Evolutionary conservation across 2,329 filamentous ascomycete genomes (phyloP), one percentile per base, ranked within the genome.

Genomic region (Pseudodiploospora longispora): DNA sequence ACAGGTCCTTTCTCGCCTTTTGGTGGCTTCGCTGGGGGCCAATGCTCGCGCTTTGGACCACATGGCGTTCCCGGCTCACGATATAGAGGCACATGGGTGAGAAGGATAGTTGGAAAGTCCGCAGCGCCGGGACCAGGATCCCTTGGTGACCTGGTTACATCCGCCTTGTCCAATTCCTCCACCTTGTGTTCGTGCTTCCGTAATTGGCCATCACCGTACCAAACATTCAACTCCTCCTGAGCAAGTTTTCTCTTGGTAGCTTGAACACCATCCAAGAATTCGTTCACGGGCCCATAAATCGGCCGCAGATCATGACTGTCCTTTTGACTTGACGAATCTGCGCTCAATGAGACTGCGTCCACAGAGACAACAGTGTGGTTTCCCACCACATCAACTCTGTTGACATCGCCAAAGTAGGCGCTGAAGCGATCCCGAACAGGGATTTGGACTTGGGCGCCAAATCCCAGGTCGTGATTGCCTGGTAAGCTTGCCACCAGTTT

Each of bases 321-420:
- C 33, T 71, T 72, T 59, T 75, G 69, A 39, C 69, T 60, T 2
- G 76, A 78, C 2, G 70, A 70, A 37, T 62, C 74, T 3, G 93
- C 91, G 58, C 88, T 95, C 55, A 97, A 65, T 0, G 90, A 96
- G 4, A 95, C 83, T 0, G 84, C 80, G 60, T 98, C 93, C 6
- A 98, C 76, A 1, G 88, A 94, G 19, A 98, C 87, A 59, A 98
- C 89, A 0, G 88, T 94, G 61, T 98, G 93, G 59, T 98, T 98
- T 9, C 87, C 93, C 42, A 97, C 75, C 5, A 97, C 76, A 61
- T 97, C 89, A 19, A 98, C 82, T 6, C 87, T 76, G 62, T 96
- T 97, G n/a, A 83, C 79, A 44, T 93, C 83, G 4, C 93, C 93
- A 65, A 98, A 97, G 59, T 83, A 95, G 4, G 83, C 80, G 56